Percentiles rank a stretch among this genome's conserved stretches.
Conservation (phyloP, 2,329 filamentous ascomycete genomes). For the Clonostachys rhizophaga region DNA sequence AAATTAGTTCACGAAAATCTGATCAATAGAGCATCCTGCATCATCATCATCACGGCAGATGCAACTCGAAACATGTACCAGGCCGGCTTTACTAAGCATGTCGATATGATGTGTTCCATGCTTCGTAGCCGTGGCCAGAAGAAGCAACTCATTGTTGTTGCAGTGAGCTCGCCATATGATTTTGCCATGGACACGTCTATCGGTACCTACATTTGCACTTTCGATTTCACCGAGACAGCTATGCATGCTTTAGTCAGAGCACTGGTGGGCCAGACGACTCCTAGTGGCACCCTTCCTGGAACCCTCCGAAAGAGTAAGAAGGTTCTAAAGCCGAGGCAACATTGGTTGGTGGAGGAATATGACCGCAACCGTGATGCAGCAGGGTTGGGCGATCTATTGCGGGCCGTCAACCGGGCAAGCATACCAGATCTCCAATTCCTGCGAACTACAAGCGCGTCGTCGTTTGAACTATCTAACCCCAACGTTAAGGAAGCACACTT, state of each 20-base stretch:
- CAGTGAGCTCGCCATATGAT: conserved; percentile 93
- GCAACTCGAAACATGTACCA: conserved; percentile 93
- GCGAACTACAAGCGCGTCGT: conserved; percentile 62
- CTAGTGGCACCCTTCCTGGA: conserved; percentile 58
- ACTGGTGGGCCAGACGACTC: conserved; percentile 69
- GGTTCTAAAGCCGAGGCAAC: conserved; percentile 81
- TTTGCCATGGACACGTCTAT: conserved; percentile 91
- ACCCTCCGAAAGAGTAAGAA: conserved; percentile 86
- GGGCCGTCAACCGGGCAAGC: conserved; percentile 62
- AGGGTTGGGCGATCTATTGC: conserved; percentile 72
- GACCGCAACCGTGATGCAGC: conserved; percentile 71
- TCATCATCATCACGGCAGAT: conserved; percentile 89
- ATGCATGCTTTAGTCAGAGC: conserved; percentile 80
- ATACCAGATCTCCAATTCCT: conserved; percentile 66
- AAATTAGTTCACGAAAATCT: conserved; percentile 76
- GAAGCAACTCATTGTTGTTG: conserved; percentile 85
- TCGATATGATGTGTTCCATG: conserved; percentile 92
- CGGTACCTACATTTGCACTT: conserved; percentile 90
- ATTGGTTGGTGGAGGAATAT: conserved; percentile 91
- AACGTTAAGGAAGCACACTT: conserved; percentile 80
- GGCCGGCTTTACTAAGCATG: conserved; percentile 90
- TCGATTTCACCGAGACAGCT: conserved; percentile 92
- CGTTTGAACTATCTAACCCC: conserved; percentile 69
- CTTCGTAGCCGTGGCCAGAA: conserved; percentile 72
- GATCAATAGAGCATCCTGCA: conserved; percentile 81